Percentiles rank a stretch among this genome's conserved stretches.
Conservation (phyloP, 495 filamentous ascomycete species). For the Cercophora samala region DNA sequence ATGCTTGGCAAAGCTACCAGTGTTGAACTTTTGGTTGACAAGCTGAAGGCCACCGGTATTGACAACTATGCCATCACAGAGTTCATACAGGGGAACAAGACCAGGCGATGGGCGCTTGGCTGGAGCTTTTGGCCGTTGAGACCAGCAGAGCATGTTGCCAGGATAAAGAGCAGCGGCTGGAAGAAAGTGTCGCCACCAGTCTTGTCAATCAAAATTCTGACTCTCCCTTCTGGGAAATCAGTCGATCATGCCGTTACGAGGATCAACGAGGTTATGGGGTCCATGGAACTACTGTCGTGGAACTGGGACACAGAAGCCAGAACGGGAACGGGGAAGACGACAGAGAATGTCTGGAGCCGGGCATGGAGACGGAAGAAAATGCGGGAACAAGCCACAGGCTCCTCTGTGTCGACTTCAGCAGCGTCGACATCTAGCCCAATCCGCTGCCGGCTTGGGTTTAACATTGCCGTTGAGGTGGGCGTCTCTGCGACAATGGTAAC, state of each 20-base stretch:
- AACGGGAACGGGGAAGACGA: constrained; percentile 37
- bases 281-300: constrained; percentile 60
- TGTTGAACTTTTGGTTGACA: constrained; percentile 59
- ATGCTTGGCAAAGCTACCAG: constrained; percentile 87
- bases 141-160: constrained; percentile 57
- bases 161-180: constrained; percentile 51
- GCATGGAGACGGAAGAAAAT: constrained; percentile 42
- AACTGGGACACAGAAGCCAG: constrained; percentile 35
- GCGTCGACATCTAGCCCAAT: no score
- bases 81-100: constrained; percentile 76
- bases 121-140: constrained; percentile 78
- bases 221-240: not conserved
- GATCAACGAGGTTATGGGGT: constrained; percentile 26
- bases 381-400: constrained; percentile 12
- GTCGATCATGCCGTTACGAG: constrained; percentile 18
- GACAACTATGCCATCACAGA: constrained; percentile 80
- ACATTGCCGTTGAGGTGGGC: constrained; percentile 22
- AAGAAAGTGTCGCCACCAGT: constrained; percentile 58
- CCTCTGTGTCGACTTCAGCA: not conserved
- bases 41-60: constrained; percentile 56
- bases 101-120: constrained; percentile 79
- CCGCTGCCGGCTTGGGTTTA: constrained; percentile 28
- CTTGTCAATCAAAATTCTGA: constrained; percentile 41
- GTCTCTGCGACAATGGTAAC: constrained; percentile 34
- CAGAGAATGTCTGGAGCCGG: constrained; percentile 51